Evolutionary conservation across 2,329 filamentous ascomycete species (phyloP), one percentile per base, ranked within the genome.

Genomic region (Venturia aucupariae): DNA sequence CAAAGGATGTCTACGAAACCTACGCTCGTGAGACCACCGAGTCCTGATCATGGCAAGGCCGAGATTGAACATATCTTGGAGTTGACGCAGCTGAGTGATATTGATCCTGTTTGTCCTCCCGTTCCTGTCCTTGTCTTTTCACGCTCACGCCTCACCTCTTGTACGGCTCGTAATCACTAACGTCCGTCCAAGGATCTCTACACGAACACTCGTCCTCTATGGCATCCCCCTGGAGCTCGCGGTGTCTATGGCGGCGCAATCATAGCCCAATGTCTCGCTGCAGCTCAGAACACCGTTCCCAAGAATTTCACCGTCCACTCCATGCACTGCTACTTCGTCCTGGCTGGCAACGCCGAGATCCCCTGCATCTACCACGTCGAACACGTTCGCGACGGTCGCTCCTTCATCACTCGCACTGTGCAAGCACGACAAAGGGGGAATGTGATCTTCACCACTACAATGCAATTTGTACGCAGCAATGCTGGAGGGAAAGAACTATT

Each of bases 261-360:
- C 44, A 97, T 99, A 70, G 92, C 93, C 60, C 93, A 97, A 81
- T 92, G 85, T 71, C 87, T 97, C 32, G 84, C 89, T 57, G 91
- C 94, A 1, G 94, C 91, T 30, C 92, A 96, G 75, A 85, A 86
- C 72, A 99, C 94, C 10, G 90, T 99, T 2, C 88, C 89, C 0
- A 75, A 80, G 32, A 82, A 90, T 73, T 97, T 96, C 76, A 84
- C 87, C 66, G 86, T 94, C 61, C 94, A 99, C 80, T 93, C 89
- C 73, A 97, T 96, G 89, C 94, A 99, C 82, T 97, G 94, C 84
- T 99, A 97, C 80, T 99, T 99, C 76, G 87, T 99, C 41, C 86
- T 97, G 1, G 92, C 93, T 4, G 94, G 94, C 35, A 90, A 93
- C 72, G 82, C 86, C 15, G 85, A 89, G 66, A 88, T 94, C 22